Evolutionary conservation across 257 asterid genomes (phyloP).

Genomic region (Thymus quinquecostatus): DNA sequence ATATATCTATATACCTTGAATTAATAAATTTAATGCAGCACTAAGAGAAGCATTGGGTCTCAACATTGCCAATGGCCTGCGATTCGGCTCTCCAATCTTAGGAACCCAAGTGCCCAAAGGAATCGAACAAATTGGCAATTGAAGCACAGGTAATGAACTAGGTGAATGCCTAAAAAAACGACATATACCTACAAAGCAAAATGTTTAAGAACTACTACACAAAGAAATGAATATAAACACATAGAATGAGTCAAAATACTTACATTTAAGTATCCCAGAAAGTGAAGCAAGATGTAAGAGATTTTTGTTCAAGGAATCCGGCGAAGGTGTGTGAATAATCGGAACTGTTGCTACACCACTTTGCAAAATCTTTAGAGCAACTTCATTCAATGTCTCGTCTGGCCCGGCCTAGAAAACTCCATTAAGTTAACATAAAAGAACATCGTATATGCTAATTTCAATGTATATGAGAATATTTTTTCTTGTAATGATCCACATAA

Average conservation of each 20-base stretch:
- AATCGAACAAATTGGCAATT: slow-evolving; percentile 70
- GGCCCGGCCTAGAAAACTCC: slow-evolving; percentile 75
- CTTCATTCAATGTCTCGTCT: slow-evolving; percentile 76
- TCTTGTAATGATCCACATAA: slow-evolving; percentile 7
- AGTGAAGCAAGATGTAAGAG: slow-evolving; percentile 90
- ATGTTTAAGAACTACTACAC: slow-evolving; percentile 14
- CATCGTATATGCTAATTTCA: slow-evolving; percentile 20
- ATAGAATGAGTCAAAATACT: slow-evolving; percentile 21
- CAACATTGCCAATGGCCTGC: slow-evolving; percentile 80
- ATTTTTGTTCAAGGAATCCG: slow-evolving; percentile 75
- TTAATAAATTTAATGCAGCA: slow-evolving; percentile 76
- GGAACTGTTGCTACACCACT: slow-evolving; percentile 85
- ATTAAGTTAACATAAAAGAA: slow-evolving; percentile 31
- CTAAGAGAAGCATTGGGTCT: slow-evolving; percentile 85
- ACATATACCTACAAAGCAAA: slow-evolving; percentile 67
- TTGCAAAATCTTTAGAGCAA: slow-evolving; percentile 79
- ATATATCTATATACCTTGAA: slow-evolving; percentile 63
- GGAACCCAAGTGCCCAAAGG: slow-evolving; percentile 98
- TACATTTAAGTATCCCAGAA: slow-evolving; percentile 82
- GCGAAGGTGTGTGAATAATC: slow-evolving; percentile 71
- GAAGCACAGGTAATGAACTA: slow-evolving; percentile 77
- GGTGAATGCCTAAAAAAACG: slow-evolving; percentile 82
- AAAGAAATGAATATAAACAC: background rate
- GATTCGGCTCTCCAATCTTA: slow-evolving; percentile 77
- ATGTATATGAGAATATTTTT: slow-evolving; percentile 11